phyloP scores from a whole-genome alignment of 768 basidiomycete genomes.

The Lactarius trivialis region DNA sequence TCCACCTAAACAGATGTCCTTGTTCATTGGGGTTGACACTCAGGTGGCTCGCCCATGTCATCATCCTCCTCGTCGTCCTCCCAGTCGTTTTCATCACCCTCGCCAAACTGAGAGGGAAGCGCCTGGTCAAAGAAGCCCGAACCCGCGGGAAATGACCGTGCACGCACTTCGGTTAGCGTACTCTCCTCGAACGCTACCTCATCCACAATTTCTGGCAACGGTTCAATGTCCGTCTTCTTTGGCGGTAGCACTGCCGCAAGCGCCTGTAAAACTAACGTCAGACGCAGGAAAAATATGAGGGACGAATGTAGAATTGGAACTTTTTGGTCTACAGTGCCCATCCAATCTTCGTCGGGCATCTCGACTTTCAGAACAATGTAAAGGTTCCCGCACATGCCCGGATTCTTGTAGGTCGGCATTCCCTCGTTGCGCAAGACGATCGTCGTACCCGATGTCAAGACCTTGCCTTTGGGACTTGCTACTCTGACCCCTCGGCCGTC shows the following conservation, averaged over 20 bases:
- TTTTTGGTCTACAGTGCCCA: conserved; percentile 52
- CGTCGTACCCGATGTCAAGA: conserved; percentile 66
- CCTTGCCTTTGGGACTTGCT: conserved; percentile 63
- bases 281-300: conserved; percentile 10
- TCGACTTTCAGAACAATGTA: conserved; percentile 80
- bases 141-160: conserved; percentile 66
- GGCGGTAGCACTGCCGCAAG: conserved; percentile 64
- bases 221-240: conserved; percentile 67
- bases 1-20: background rate
- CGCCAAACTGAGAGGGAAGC: conserved; percentile 66
- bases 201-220: conserved; percentile 63
- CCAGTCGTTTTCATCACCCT: conserved; percentile 53
- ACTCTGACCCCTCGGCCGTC: conserved; percentile 90
- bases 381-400: conserved; percentile 70
- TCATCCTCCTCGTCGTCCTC: conserved; percentile 71
- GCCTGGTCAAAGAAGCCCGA: conserved; percentile 72
- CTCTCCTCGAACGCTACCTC: conserved; percentile 67
- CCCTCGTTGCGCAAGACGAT: conserved; percentile 80
- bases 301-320: conserved; percentile 32
- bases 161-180: conserved; percentile 80
- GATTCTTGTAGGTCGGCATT: conserved; percentile 71
- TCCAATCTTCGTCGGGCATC: conserved; percentile 81
- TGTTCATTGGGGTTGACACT: conserved; percentile 27
- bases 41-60: conserved; percentile 42
- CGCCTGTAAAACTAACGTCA: conserved; percentile 37